phyloP scores from a whole-genome alignment of 345 rosid genomes.

The Camelina hispida region DNA sequence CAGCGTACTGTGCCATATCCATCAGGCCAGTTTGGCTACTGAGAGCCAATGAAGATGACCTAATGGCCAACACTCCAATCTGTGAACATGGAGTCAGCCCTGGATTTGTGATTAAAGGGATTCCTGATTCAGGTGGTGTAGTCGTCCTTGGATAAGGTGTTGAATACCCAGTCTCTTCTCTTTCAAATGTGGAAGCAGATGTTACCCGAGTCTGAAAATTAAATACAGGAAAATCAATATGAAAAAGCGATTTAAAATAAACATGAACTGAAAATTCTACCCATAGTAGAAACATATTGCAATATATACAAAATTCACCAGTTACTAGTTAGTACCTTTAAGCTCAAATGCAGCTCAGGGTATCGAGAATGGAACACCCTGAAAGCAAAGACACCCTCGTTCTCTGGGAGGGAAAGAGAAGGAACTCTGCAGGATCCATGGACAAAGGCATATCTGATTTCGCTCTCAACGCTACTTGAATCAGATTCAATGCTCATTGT shows the following conservation, averaged over 20 bases:
- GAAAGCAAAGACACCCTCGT: slow-evolving; percentile 50
- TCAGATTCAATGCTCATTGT: slow-evolving; percentile 50
- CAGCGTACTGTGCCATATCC: slow-evolving; percentile 13
- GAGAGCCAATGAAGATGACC: not conserved
- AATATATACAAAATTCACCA: not conserved
- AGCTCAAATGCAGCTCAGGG: slow-evolving; percentile 47
- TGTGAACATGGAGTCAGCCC: slow-evolving; percentile 26
- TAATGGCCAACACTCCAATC: slow-evolving; percentile 6
- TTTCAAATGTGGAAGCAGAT: not conserved
- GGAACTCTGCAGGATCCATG: slow-evolving; percentile 57
- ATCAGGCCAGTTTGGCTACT: slow-evolving; percentile 30
- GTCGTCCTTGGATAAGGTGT: not conserved
- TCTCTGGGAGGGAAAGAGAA: slow-evolving; percentile 50
- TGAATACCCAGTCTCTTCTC: not conserved
- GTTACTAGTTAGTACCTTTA: slow-evolving; percentile 40
- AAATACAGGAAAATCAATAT: not conserved
- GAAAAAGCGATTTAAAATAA: not conserved
- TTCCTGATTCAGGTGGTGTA: slow-evolving; percentile 19
- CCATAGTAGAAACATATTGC: slow-evolving; percentile 1
- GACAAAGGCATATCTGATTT: slow-evolving; percentile 50
- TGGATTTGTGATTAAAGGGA: slow-evolving; percentile 5
- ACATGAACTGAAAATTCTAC: slow-evolving; percentile 11
- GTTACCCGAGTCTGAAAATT: slow-evolving; percentile 27
- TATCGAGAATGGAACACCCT: slow-evolving; percentile 53
- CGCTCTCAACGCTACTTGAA: slow-evolving; percentile 25